Evolutionary conservation across 352 stramenopile species (phyloP), one percentile per base, ranked within the genome.

Genomic region (Thalassiosira gravida): DNA sequence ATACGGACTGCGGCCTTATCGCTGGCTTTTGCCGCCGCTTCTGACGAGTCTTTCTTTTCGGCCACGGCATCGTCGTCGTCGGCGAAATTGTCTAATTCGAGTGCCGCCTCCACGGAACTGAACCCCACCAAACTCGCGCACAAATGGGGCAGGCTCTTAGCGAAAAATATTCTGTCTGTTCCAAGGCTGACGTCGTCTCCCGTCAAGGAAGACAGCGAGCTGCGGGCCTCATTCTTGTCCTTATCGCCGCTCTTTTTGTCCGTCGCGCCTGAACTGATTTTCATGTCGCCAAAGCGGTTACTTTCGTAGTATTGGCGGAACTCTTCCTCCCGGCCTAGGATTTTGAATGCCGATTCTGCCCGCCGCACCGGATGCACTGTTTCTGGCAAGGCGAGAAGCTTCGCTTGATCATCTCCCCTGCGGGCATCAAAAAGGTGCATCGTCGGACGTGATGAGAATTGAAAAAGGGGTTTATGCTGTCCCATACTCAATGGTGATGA

Each of bases 291-390:
- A 69, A 92, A 94, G 20, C 89, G 77, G 81, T 94, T 94, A 29
- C 86, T 83, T 83, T 94, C 89, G 46, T 94, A 94, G 56, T 94
- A 94, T 65, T 89, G 67, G 22, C 88, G 78, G 66, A 94, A 94
- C 66, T 94, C 89, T 42, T 94, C 87, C 2, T 83, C 70, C 39
- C 76, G 73, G 5, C 89, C 83, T 24, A 94, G 66, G 14, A 94
- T 82, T 61, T 83, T 87, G 67, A 91, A 94, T n/a, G 89, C 89
- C 25, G 87, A 71, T 83, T 94, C 89, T 3, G 89, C 89, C 55
- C 89, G 73, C 66, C 89, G 74, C 2, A 94, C 89, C n/a, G 89
- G 89, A 64, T 94, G 87, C 9, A 94, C 89, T 9, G 87, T 91
- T 72, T 94, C 89, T 5, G 89, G 83, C 7, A 94, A 66, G 22